A percentile compares a stretch with the other conserved stretches of the same genome.
These are phyloP conservation scores for Aureobasidium uvarum DNA, from an alignment of 2,329 filamentous ascomycete genomes.

Conservation along the genomic window DNA sequence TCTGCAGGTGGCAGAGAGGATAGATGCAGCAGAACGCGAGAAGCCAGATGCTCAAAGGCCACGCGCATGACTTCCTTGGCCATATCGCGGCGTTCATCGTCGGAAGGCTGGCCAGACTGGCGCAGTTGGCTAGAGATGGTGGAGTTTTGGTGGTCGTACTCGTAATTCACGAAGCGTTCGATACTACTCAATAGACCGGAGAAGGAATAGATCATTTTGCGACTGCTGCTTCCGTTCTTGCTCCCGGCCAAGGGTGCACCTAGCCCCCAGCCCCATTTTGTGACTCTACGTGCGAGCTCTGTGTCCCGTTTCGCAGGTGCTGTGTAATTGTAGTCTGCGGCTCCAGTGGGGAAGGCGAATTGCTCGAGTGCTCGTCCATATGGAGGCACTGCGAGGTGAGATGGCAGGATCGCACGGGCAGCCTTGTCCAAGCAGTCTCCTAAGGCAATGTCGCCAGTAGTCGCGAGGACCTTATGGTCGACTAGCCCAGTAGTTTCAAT, in stretches of 20 bases:
- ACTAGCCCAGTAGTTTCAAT: constrained; percentile 68
- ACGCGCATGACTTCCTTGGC: constrained; percentile 73
- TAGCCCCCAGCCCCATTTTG: constrained; percentile 64
- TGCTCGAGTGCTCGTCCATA: constrained; percentile 77
- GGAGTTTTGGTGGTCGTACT: constrained; percentile 34
- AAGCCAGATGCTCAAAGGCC: constrained; percentile 82
- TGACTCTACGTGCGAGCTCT: constrained; percentile 48
- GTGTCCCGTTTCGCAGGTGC: constrained; percentile 62
- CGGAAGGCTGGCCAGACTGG: constrained; percentile 44
- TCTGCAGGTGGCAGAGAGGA: constrained; percentile 23
- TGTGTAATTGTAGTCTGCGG: constrained; percentile 54
- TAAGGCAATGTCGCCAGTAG: constrained; percentile 76
- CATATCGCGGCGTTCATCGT: constrained; percentile 64
- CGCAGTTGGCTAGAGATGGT: constrained; percentile 37
- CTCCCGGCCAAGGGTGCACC: constrained; percentile 64
- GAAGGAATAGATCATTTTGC: constrained; percentile 68
- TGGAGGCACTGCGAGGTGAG: constrained; percentile 62
- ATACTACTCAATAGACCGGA: constrained; percentile 67
- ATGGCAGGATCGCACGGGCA: constrained; percentile 72
- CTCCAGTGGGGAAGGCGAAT: constrained; percentile 66
- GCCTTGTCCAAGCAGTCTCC: constrained; percentile 89
- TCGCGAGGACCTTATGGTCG: constrained; percentile 70
- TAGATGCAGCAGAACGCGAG: constrained; percentile 62
- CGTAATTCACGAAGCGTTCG: constrained; percentile 53
- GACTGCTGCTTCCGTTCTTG: constrained; percentile 41